These are phyloP conservation scores for Neofusicoccum sp. DNA, from an alignment of 2,329 filamentous ascomycete species.

Conservation along the genomic window DNA sequence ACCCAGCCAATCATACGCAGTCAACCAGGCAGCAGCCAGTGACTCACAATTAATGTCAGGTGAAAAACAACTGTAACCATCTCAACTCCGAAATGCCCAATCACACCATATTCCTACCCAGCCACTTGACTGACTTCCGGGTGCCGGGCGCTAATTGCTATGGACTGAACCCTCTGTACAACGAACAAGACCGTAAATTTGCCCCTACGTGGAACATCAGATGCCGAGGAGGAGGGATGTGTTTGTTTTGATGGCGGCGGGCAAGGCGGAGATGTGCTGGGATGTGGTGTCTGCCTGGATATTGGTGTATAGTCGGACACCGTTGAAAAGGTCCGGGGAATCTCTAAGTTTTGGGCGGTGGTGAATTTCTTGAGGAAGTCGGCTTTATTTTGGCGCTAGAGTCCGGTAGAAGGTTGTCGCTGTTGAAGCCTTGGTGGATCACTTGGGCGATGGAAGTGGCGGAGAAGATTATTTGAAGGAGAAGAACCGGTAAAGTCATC, in stretches of 20 bases:
- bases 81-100: too few species aligned
- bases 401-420: constrained; percentile 26
- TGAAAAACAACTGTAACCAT: too few species aligned
- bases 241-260: constrained; percentile 34
- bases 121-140: too few species aligned
- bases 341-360: constrained; percentile 23
- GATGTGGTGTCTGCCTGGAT: constrained; percentile 23
- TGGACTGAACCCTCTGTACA: too few species aligned
- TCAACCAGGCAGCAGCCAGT: too few species aligned
- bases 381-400: constrained; percentile 24
- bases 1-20: too few species aligned
- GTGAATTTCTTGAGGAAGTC: constrained; percentile 30
- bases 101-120: too few species aligned
- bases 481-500: too few species aligned
- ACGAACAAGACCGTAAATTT: too few species aligned
- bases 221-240: constrained; percentile 37
- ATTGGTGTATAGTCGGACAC: constrained; percentile 27
- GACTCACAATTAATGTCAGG: too few species aligned
- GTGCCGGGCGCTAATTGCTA: too few species aligned
- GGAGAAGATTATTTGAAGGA: too few species aligned
- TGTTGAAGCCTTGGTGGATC: constrained; percentile 32
- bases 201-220: constrained; percentile 22
- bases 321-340: constrained; percentile 24
- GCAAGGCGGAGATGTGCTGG: constrained; percentile 25
- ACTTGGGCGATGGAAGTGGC: constrained; percentile 25